Conservation (phyloP, 1,284 basidiomycete genomes). For the Puccinia novopanici region DNA sequence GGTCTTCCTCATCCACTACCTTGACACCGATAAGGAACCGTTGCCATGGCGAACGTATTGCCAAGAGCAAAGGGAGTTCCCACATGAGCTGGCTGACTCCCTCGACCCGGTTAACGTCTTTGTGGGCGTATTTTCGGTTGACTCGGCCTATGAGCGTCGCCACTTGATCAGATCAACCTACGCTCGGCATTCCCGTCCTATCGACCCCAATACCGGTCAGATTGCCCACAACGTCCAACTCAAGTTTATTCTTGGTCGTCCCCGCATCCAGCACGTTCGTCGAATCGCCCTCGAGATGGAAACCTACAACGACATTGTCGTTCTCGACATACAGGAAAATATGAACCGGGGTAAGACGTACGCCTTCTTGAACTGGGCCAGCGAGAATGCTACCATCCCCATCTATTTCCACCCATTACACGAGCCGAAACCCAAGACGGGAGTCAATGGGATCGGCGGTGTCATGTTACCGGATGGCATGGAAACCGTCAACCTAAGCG, state of each 20-base stretch:
- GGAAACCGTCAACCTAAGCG: slow-evolving; percentile 61
- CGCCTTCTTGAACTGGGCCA: slow-evolving; percentile 77
- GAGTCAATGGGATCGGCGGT: slow-evolving; percentile 44
- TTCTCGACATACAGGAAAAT: slow-evolving; percentile 81
- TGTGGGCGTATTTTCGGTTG: slow-evolving; percentile 87
- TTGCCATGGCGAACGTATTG: slow-evolving; percentile 93
- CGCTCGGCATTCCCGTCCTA: slow-evolving; percentile 68
- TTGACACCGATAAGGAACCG: slow-evolving; percentile 93
- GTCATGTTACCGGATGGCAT: slow-evolving; percentile 28
- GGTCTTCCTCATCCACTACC: slow-evolving; percentile 80
- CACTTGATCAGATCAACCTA: slow-evolving; percentile 88
- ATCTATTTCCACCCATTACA: slow-evolving; percentile 54
- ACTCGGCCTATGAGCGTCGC: slow-evolving; percentile 79
- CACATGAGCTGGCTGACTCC: slow-evolving; percentile 64
- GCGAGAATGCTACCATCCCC: slow-evolving; percentile 89
- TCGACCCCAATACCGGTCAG: slow-evolving; percentile 58
- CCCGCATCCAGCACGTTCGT: slow-evolving; percentile 75
- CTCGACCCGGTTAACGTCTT: slow-evolving; percentile 87
- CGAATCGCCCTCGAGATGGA: slow-evolving; percentile 87
- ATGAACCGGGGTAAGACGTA: slow-evolving; percentile 80
- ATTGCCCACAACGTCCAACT: slow-evolving; percentile 74
- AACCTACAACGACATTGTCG: slow-evolving; percentile 83
- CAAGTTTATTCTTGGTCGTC: slow-evolving; percentile 86
- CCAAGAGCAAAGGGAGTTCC: slow-evolving; percentile 60
- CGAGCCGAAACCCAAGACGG: slow-evolving; percentile 51